Evolutionary conservation across 805 yeast genomes (phyloP), one percentile per base, ranked within the genome.

Genomic region (Saturnispora dispora): DNA sequence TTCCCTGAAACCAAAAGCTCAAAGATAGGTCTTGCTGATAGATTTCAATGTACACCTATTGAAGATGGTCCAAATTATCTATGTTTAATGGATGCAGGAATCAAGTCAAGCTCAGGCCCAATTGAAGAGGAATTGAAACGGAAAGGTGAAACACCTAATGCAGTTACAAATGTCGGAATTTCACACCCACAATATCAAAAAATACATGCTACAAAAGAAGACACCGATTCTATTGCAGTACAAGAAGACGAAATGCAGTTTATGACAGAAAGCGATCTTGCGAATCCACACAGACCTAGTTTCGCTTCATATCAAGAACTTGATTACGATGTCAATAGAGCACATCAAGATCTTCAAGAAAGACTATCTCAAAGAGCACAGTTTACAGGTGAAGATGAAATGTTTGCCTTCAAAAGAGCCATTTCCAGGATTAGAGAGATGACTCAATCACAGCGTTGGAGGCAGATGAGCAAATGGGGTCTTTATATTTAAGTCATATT

Each of bases 361-460:
- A 70, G 79, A 57, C 79, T 72, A 57, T 70, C 75, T 13, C 72
- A 80, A 48, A 62, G 74, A 18, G 68, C 71, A 10, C 79, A 81
- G 9, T 84, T 83, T 58, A 83, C 88, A 0, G 90, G 90, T 23
- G 88, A 84, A 58, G 90, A 83, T 64, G 90, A 84, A 60, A 75
- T 74, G 66, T 83, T 83, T 65, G 88, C 90, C 3, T 83, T 76
- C 59, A 79, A 78, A 55, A 67, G 90, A 56, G 89, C 90, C 0
- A 81, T 83, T 1, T 79, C 83, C 58, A 67, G 90, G 55, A 72
- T 84, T 36, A 71, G 72, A 48, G 74, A 61, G 30, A 67, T 68
- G 71, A 60, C 65, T 1, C 58, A 60, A 28, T 61, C 68, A 1
- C 50, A 46, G 4, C 54, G 54, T 7, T 83, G 87, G 84, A 72